Evolutionary conservation across 192 early-diverging fungal genomes (phyloP), one percentile per base, ranked within the genome.

Genomic region (Dissophora globulifera): DNA sequence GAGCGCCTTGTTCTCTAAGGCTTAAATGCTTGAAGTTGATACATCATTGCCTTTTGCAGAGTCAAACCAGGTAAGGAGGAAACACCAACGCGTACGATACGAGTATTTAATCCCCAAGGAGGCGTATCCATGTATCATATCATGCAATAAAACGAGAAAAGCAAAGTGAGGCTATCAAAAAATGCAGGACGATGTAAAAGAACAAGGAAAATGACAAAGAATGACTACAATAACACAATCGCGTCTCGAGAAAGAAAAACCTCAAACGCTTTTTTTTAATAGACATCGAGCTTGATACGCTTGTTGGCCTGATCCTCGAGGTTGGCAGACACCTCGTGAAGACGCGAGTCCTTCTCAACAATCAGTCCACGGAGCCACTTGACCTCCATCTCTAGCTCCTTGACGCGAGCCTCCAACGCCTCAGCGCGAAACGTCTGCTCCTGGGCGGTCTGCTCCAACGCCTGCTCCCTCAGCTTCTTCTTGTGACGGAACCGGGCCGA

Each of bases 401-500:
- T 85, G 48, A 93, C 90, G 35, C 93, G 88, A 53, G 86, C 83
- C 83, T 96, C 94, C 52, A 97, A 84, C 20, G 75, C 61, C 38
- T 92, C 89, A 9, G 88, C 90, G 80, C 88, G 90, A 11, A 81
- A 80, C 1, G 86, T 83, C 89, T 96, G 89, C 47, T 93, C 91
- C 67, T 89, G 82, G 22, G 93, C 93, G 12, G 90, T 92, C 42
- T 87, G 84, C 82, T 95, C 91, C 56, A 99, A 76, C 38, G 87
- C 90, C 83, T 94, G 90, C 76, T 97, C 96, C 51, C 92, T 87
- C 82, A 90, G 62, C 87, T 99, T 99, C 81, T 97, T 99, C 88
- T 96, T 96, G 54, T 93, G 85, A 22, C 97, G 88, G 89, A 99
- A 99, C 25, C 97, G 86, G 25, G 95, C 96, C 19, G 93, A 95